Evolutionary conservation across 257 asterid species (phyloP).

Genomic region (Apocynum venetum): DNA sequence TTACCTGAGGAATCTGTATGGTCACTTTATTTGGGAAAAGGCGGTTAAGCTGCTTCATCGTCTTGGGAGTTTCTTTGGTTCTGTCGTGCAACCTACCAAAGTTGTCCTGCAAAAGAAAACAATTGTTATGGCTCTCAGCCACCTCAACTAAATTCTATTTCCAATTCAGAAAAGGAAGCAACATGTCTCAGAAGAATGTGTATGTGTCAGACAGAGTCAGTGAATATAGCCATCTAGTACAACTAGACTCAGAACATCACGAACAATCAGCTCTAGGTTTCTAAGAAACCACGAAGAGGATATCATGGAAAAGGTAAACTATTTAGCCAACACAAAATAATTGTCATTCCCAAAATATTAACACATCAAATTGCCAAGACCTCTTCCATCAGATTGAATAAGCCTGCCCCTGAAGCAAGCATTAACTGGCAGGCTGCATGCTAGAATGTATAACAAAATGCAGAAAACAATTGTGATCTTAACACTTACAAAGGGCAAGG

Average conservation of each 20-base stretch:
- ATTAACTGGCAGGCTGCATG: neutral
- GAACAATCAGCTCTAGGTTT: neutral
- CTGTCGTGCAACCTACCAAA: constrained; percentile 78
- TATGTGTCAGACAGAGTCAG: neutral
- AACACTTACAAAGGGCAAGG: neutral
- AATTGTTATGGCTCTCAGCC: neutral
- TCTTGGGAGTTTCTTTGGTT: constrained; percentile 81
- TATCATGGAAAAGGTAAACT: neutral
- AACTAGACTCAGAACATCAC: neutral
- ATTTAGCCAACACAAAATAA: constrained; percentile 7
- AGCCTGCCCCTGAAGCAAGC: neutral
- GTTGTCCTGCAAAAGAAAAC: constrained; percentile 46
- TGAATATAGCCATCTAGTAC: neutral
- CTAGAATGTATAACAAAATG: neutral
- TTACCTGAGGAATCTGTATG: constrained; percentile 90
- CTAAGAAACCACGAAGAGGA: neutral
- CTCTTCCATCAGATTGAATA: constrained; percentile 14
- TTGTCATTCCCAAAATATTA: neutral
- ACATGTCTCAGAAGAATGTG: neutral
- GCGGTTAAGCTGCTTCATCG: constrained; percentile 74
- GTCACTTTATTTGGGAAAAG: constrained; percentile 92
- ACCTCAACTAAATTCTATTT: neutral
- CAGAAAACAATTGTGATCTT: neutral
- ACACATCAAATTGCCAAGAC: neutral
- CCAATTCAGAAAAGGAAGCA: neutral